Evolutionary conservation across 2,329 filamentous ascomycete species (phyloP).

Genomic region (Fusarium mangiferae): DNA sequence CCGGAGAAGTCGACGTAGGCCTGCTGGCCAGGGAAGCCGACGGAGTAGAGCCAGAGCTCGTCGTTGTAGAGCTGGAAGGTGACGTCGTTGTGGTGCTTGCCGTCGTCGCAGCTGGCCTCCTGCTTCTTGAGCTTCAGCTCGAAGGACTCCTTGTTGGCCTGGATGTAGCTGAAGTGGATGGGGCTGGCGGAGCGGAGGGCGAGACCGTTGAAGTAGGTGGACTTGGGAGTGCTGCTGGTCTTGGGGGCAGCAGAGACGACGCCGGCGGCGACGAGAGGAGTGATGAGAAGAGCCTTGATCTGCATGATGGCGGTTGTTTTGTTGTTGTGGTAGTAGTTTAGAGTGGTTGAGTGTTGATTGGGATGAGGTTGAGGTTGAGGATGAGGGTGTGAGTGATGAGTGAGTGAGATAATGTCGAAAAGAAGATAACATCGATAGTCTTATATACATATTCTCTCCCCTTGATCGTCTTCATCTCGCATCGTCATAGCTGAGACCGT

Average conservation of each 20-base stretch:
- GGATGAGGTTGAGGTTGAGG: background rate
- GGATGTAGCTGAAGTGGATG: slow-evolving; percentile 59
- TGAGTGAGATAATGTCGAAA: background rate
- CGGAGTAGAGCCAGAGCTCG: slow-evolving; percentile 58
- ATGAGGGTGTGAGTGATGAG: slow-evolving; percentile 7
- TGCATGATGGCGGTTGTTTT: slow-evolving; percentile 41
- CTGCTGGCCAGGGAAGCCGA: slow-evolving; percentile 55
- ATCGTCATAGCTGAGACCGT: slow-evolving; percentile 7
- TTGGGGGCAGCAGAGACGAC: slow-evolving; percentile 44
- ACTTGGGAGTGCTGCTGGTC: slow-evolving; percentile 25
- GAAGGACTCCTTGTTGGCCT: slow-evolving; percentile 57
- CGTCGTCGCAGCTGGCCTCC: slow-evolving; percentile 58
- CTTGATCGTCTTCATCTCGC: background rate
- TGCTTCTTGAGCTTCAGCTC: slow-evolving; percentile 56
- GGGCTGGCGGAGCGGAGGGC: slow-evolving; percentile 60
- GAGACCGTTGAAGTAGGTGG: slow-evolving; percentile 59
- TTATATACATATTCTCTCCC: slow-evolving; percentile 26
- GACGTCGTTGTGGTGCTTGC: slow-evolving; percentile 48
- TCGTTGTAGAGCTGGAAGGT: slow-evolving; percentile 60
- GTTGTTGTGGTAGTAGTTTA: background rate
- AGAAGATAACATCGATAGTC: background rate
- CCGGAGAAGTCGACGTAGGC: slow-evolving; percentile 66
- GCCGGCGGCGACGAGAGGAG: slow-evolving; percentile 42
- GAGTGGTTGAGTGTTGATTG: background rate
- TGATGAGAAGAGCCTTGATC: slow-evolving; percentile 41